Conservation (phyloP, 1,139 yeast species). For the Candida gigantensis region DNA sequence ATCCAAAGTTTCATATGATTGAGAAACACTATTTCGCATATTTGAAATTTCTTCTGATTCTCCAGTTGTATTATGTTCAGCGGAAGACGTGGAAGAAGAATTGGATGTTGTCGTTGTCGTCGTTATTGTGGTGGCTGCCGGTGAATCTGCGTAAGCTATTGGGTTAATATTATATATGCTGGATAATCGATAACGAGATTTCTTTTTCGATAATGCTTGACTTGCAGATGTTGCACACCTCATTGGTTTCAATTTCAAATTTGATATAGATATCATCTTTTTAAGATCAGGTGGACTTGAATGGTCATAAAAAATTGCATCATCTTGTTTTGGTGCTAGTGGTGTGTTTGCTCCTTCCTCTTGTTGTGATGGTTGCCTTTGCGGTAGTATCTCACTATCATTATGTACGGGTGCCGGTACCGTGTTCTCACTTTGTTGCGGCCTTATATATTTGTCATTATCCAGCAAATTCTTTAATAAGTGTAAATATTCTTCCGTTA, state of each 20-base stretch:
- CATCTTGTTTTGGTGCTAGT: no score
- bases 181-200: slow-evolving; percentile 43
- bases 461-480: slow-evolving; percentile 21
- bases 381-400: background rate
- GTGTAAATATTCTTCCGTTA: slow-evolving; percentile 48
- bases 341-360: slow-evolving; percentile 6
- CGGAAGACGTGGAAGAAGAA: slow-evolving; percentile 5
- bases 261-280: slow-evolving; percentile 35
- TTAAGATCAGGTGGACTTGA: slow-evolving; percentile 19
- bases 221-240: slow-evolving; percentile 29
- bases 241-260: slow-evolving; percentile 43
- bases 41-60: slow-evolving; percentile 6
- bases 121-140: slow-evolving; percentile 7
- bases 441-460: slow-evolving; percentile 8
- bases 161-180: slow-evolving; percentile 43
- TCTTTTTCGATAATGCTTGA: slow-evolving; percentile 36
- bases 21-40: slow-evolving; percentile 13
- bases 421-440: background rate
- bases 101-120: slow-evolving; percentile 8
- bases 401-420: no score
- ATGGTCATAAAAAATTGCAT: background rate
- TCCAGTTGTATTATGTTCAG: slow-evolving; percentile 1
- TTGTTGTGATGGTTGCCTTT: slow-evolving; percentile 6
- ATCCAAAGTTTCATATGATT: slow-evolving; percentile 13
- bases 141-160: slow-evolving; percentile 22